phyloP scores from a whole-genome alignment of 148 eudicot genomes.

The Rheum nobile region DNA sequence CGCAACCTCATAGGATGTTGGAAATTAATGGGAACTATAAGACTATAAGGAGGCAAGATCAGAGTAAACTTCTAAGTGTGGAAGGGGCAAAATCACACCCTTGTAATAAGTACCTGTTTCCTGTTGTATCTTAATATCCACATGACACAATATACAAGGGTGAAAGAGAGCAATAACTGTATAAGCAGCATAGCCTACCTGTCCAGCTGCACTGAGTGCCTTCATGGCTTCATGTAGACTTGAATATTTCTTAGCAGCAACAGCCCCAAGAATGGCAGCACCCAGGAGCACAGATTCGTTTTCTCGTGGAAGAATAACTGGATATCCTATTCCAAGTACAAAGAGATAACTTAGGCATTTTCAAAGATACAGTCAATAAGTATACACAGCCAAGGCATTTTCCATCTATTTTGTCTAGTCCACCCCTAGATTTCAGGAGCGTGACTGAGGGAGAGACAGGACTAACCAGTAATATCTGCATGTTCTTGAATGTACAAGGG shows the following conservation, averaged over 20 bases:
- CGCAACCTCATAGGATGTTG: too few species aligned
- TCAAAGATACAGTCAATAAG: not conserved
- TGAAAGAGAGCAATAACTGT: not conserved
- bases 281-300: conserved; percentile 87
- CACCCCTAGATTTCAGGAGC: not conserved
- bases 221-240: conserved; percentile 82
- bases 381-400: not conserved
- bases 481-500: conserved; percentile 87
- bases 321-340: conserved; percentile 45
- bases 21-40: too few species aligned
- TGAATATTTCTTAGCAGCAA: conserved; percentile 75
- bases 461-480: conserved; percentile 88
- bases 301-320: conserved; percentile 85
- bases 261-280: conserved; percentile 95
- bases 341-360: not conserved
- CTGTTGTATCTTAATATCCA: not conserved
- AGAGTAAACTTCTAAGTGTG: too few species aligned
- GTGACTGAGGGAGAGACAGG: conserved; percentile 19
- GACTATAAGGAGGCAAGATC: too few species aligned
- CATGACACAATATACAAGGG: not conserved
- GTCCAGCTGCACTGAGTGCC: conserved; percentile 80
- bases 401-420: not conserved
- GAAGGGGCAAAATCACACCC: too few species aligned
- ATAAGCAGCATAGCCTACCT: conserved; percentile 30
- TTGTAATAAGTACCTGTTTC: too few species aligned